A percentile compares a stretch with the other conserved stretches of the same genome.
These are phyloP conservation scores for Pelargonium citronellum DNA, from an alignment of 441 rosid species.

Conservation along the genomic window DNA sequence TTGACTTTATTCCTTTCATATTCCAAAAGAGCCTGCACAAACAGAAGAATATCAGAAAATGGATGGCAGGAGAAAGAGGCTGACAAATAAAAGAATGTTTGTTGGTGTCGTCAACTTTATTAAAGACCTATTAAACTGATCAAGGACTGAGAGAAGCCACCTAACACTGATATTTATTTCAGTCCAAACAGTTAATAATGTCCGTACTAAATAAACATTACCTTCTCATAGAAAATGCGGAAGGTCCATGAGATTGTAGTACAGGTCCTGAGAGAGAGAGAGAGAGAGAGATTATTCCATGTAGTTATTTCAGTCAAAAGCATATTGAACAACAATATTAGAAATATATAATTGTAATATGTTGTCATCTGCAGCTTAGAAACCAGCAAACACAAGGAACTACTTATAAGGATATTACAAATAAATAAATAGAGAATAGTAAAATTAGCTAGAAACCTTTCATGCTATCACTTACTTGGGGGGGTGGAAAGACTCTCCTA, in stretches of 20 bases:
- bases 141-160: background rate
- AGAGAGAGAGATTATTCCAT: slow-evolving; percentile 19
- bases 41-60: slow-evolving; percentile 23
- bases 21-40: slow-evolving; percentile 67
- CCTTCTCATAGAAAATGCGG: slow-evolving; percentile 92
- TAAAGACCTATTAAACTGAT: background rate
- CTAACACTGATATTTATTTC: background rate
- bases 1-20: slow-evolving; percentile 57
- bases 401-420: background rate
- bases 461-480: slow-evolving; percentile 59
- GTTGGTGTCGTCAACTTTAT: background rate
- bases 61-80: slow-evolving; percentile 15
- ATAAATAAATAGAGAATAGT: background rate
- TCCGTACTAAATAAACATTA: slow-evolving; percentile 27
- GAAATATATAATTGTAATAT: background rate
- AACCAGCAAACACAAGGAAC: slow-evolving; percentile 4
- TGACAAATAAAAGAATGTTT: background rate
- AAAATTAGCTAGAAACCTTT: background rate
- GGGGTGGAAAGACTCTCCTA: slow-evolving; percentile 92
- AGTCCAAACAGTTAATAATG: background rate
- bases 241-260: slow-evolving; percentile 91
- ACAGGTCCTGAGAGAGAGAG: slow-evolving; percentile 63
- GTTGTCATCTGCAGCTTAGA: background rate
- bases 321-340: slow-evolving; percentile 10
- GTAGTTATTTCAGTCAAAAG: slow-evolving; percentile 14